phyloP scores from a whole-genome alignment of 805 yeast genomes.

The Starmerella potacharoeniae region DNA sequence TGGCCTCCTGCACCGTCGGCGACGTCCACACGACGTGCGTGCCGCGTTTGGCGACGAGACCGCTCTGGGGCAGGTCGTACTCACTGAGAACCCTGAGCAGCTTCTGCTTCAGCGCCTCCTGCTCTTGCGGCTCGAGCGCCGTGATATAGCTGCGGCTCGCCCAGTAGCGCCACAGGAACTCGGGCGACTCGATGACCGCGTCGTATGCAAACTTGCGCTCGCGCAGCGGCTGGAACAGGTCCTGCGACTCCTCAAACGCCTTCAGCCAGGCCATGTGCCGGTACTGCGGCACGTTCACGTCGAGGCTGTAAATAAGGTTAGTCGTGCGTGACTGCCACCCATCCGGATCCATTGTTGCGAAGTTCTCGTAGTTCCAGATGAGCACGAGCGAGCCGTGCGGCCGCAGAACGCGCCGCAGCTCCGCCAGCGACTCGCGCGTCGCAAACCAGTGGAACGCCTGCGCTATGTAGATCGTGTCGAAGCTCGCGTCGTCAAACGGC shows the following conservation, averaged over 20 bases:
- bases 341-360: conserved; percentile 22
- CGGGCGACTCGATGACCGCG: conserved; percentile 15
- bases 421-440: conserved; percentile 38
- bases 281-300: conserved; percentile 45
- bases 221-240: conserved; percentile 29
- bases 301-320: conserved; percentile 31
- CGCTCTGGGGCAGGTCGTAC: conserved; percentile 1
- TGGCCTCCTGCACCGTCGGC: neutral
- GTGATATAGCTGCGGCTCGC: conserved; percentile 46
- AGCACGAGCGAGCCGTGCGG: conserved; percentile 41
- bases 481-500: conserved; percentile 36
- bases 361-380: conserved; percentile 48
- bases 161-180: conserved; percentile 41
- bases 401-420: conserved; percentile 41
- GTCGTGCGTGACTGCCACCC: conserved; percentile 34
- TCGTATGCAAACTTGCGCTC: conserved; percentile 31
- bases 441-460: conserved; percentile 63
- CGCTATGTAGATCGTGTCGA: conserved; percentile 44
- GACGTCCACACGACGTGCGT: conserved; percentile 24
- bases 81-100: conserved; percentile 21
- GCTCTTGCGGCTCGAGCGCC: conserved; percentile 32
- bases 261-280: conserved; percentile 39
- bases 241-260: conserved; percentile 27
- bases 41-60: conserved; percentile 20
- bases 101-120: conserved; percentile 24